Percentiles rank a stretch among this genome's conserved stretches.
These are phyloP conservation scores for Oryza australiensis DNA, from an alignment of 176 grass and related monocot species.

Conservation along the genomic window DNA sequence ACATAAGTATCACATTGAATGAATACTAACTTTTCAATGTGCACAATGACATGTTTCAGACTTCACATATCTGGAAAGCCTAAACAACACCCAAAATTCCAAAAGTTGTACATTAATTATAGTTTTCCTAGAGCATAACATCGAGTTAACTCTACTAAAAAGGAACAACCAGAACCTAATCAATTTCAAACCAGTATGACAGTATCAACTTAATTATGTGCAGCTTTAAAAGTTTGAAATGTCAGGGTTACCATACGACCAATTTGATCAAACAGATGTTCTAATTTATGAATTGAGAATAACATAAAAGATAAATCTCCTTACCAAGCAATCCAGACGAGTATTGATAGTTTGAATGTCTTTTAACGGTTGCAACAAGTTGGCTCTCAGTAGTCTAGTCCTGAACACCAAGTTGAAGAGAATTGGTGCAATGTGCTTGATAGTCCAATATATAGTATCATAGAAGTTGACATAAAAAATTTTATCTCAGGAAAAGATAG, in stretches of 20 bases:
- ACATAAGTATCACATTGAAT: neutral
- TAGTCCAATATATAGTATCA: neutral
- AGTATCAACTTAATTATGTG: neutral
- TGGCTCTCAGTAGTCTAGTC: slow-evolving; percentile 87
- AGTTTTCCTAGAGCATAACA: neutral
- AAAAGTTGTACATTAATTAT: neutral
- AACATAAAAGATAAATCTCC: slow-evolving; percentile 31
- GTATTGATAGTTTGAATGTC: slow-evolving; percentile 92
- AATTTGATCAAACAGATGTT: slow-evolving; percentile 25
- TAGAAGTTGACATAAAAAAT: slow-evolving; percentile 8
- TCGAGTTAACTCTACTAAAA: neutral
- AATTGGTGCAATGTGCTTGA: slow-evolving; percentile 12
- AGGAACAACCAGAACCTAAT: neutral
- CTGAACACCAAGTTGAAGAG: slow-evolving; percentile 56
- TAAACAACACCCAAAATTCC: neutral
- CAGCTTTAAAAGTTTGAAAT: slow-evolving; percentile 2
- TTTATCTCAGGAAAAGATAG: slow-evolving; percentile 4
- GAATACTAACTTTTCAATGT: neutral
- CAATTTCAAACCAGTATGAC: neutral
- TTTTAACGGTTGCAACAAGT: slow-evolving; percentile 91
- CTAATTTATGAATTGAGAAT: slow-evolving; percentile 13
- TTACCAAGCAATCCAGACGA: slow-evolving; percentile 90
- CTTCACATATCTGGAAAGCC: neutral
- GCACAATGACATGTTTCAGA: neutral
- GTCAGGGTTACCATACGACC: neutral